Conservation (phyloP, 108 stramenopile genomes). For the Nitzschia sp. region DNA sequence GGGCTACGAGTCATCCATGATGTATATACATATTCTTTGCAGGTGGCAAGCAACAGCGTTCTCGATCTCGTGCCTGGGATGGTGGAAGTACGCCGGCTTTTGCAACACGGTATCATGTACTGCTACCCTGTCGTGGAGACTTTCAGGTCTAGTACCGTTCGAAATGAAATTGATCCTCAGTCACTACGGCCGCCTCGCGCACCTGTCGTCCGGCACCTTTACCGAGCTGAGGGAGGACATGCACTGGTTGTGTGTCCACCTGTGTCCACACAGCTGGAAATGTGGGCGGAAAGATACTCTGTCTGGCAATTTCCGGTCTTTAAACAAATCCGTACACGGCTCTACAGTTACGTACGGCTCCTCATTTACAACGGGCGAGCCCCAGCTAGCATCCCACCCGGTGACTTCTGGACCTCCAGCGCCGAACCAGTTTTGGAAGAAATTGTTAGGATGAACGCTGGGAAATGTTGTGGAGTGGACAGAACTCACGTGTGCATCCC, state of each 20-base stretch:
- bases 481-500: constrained; percentile 2
- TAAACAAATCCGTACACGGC: constrained; percentile 10
- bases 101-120: constrained; percentile 20
- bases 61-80: constrained; percentile 8
- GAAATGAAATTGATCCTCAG: neutral
- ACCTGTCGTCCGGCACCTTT: neutral
- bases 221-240: neutral
- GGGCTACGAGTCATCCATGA: neutral
- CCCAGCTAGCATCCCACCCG: constrained; percentile 7
- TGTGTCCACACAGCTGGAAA: constrained; percentile 7
- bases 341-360: constrained; percentile 11
- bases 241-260: constrained; percentile 8
- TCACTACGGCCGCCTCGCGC: neutral
- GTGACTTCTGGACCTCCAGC: constrained; percentile 9
- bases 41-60: neutral
- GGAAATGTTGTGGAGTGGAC: neutral
- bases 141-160: neutral
- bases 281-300: neutral
- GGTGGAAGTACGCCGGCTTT: constrained; percentile 14
- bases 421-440: constrained; percentile 13
- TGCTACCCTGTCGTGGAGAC: constrained; percentile 31
- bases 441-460: constrained; percentile 10
- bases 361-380: constrained; percentile 3
- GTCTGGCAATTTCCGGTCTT: constrained; percentile 20
- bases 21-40: constrained; percentile 10